Conservation (phyloP, 23 red algal genomes). For the Gracilaria vermiculophylla region DNA sequence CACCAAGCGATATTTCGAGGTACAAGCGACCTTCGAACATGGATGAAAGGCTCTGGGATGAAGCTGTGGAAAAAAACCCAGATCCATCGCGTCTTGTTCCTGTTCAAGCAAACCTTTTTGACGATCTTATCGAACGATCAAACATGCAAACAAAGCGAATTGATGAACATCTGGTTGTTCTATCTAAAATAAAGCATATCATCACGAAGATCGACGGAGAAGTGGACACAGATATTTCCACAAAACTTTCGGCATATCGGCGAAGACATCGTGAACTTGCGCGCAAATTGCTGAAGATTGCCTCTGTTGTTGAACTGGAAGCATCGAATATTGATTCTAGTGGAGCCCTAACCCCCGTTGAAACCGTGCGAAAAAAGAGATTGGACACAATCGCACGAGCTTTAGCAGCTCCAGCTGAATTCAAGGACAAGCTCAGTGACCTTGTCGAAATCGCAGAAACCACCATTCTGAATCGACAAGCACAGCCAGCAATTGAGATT, state of each 20-base stretch:
- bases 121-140: constrained; percentile 65
- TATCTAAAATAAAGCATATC: constrained; percentile 29
- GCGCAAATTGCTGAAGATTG: constrained; percentile 54
- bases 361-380: constrained; percentile 47
- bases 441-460: constrained; percentile 44
- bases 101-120: constrained; percentile 80
- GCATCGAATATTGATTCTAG: constrained; percentile 13
- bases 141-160: constrained; percentile 56
- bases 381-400: constrained; percentile 46
- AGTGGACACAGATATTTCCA: constrained; percentile 47
- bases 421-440: constrained; percentile 62
- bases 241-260: constrained; percentile 62
- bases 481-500: constrained; percentile 28
- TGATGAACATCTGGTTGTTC: constrained; percentile 42
- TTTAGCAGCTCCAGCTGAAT: constrained; percentile 65
- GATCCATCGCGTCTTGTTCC: constrained; percentile 74
- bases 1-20: constrained; percentile 13
- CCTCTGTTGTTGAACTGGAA: constrained; percentile 40
- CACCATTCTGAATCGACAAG: constrained; percentile 13
- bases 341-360: constrained; percentile 15
- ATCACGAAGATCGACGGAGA: constrained; percentile 52
- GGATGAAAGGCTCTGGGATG: constrained; percentile 63
- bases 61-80: constrained; percentile 59
- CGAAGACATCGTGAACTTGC: constrained; percentile 74
- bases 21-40: constrained; percentile 50